Evolutionary conservation across 148 eudicot species (phyloP).

Genomic region (Amaranthus palmeri): DNA sequence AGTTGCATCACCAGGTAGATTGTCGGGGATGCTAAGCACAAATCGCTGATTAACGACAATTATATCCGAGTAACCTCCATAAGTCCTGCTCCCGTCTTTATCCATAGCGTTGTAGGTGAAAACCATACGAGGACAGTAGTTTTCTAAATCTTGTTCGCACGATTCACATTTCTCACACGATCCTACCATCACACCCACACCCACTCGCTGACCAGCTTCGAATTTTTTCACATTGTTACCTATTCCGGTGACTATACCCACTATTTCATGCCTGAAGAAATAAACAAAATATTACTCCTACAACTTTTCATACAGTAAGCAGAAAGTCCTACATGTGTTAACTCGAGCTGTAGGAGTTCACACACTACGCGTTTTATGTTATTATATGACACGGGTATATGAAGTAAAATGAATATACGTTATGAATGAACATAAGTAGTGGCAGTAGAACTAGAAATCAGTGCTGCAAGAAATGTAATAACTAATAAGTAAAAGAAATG

Average conservation of each 20-base stretch:
- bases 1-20: slow-evolving; percentile 44
- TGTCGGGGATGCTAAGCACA: slow-evolving; percentile 52
- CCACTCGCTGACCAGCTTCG: slow-evolving; percentile 57
- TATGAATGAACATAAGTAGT: too few species aligned
- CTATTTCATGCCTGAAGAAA: slow-evolving; percentile 56
- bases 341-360: neutral
- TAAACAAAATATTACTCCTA: neutral
- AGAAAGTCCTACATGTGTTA: neutral
- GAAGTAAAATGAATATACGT: too few species aligned
- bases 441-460: too few species aligned
- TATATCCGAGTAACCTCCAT: slow-evolving; percentile 61
- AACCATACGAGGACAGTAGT: slow-evolving; percentile 44
- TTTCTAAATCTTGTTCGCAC: slow-evolving; percentile 54
- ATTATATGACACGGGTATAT: too few species aligned
- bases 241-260: slow-evolving; percentile 47
- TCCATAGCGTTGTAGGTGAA: slow-evolving; percentile 41
- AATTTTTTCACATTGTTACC: slow-evolving; percentile 51
- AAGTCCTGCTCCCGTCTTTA: slow-evolving; percentile 46
- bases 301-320: neutral
- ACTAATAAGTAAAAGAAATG: neutral
- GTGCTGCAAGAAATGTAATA: neutral
- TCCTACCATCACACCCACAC: slow-evolving; percentile 59
- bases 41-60: slow-evolving; percentile 51
- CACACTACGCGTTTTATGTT: too few species aligned
- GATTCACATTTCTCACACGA: slow-evolving; percentile 51